Conservation (phyloP, 2,329 filamentous ascomycete genomes). For the Thelonectria discophora region DNA sequence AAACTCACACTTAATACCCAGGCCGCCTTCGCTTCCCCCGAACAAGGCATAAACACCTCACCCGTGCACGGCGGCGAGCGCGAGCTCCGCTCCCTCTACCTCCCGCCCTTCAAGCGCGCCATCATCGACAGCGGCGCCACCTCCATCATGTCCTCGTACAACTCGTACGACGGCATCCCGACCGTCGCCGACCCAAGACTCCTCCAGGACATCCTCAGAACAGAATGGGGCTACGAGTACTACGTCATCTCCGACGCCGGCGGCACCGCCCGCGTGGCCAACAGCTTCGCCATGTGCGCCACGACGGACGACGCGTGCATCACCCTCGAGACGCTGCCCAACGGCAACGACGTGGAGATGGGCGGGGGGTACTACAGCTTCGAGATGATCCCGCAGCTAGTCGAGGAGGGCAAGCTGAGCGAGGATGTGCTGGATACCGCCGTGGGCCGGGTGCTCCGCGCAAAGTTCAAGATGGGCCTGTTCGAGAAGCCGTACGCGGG, state of each 20-base stretch:
- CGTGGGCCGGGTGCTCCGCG: constrained; percentile 70
- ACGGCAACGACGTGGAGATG: constrained; percentile 80
- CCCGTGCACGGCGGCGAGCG: constrained; percentile 63
- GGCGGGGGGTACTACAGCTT: constrained; percentile 78
- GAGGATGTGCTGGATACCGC: constrained; percentile 70
- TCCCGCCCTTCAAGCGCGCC: constrained; percentile 72
- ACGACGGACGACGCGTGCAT: constrained; percentile 70
- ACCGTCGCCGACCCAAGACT: constrained; percentile 71
- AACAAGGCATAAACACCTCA: constrained; percentile 77
- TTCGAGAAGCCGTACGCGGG: constrained; percentile 75
- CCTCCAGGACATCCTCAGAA: constrained; percentile 73
- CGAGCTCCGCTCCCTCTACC: constrained; percentile 63
- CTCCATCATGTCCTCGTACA: constrained; percentile 78
- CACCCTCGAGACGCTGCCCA: constrained; percentile 68
- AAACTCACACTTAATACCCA: constrained; percentile 39
- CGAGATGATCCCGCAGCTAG: constrained; percentile 70
- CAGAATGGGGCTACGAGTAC: constrained; percentile 78
- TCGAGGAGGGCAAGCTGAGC: constrained; percentile 68
- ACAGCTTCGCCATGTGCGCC: constrained; percentile 69
- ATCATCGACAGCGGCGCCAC: constrained; percentile 75
- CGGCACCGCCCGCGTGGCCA: constrained; percentile 73
- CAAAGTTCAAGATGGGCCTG: constrained; percentile 75
- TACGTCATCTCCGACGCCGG: constrained; percentile 72
- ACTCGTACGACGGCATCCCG: constrained; percentile 77
- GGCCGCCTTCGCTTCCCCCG: constrained; percentile 71